Base-by-base conservation (phyloP, 495 filamentous ascomycete species). In the Hamigera avellanea region DNA sequence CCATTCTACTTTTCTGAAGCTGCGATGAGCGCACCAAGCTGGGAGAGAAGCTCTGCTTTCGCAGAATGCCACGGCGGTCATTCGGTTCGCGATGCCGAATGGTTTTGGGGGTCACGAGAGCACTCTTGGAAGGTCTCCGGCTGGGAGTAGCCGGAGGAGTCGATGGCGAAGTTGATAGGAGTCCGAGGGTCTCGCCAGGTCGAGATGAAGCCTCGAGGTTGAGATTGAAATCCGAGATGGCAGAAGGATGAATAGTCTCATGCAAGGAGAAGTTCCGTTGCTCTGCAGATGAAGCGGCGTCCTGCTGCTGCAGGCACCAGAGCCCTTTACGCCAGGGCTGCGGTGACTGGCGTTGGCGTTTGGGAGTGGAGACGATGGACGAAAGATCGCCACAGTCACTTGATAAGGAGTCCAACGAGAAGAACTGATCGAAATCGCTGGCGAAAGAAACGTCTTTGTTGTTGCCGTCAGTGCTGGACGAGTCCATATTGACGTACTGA, bases 401-500 rank as follows among this genome's bases (percentile, higher is more conserved):
- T 19, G 59, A 61, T 35, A 68, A 45, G 18, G 62, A 54, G 40
- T 62, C 61, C 14, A 63, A 45, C 17, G 56, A 41, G 48, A 72
- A 62, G 25, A 64, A 42, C 38, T 64, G 63, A 34, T 67, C 69
- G 37, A 64, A 50, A 32, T 69, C 57, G 26, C 59, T 49, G 26
- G 53, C 44, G 46, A 70, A 64, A 36, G 61, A 52, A 42, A 62
- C 48, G 35, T 63, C 61, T 52, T 64, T 65, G 51, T 60, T 33
- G n/a, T 32, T 57, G 41, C 46, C 54, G 45, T 67, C 60, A 33
- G 52, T 42, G 29, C 45, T 53, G n/a, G 56, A 50, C 31, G 54
- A 52, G 36, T 67, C 64, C 52, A 64, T 56, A 40, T 68, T 65
- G 53, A 70, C 61, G 46, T 62, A 68, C 54, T 71, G 64, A 47